Percentiles rank a stretch among this genome's conserved stretches.
These are phyloP conservation scores for Mortierella sp. DNA, from an alignment of 371 early-diverging fungal species.

Conservation along the genomic window DNA sequence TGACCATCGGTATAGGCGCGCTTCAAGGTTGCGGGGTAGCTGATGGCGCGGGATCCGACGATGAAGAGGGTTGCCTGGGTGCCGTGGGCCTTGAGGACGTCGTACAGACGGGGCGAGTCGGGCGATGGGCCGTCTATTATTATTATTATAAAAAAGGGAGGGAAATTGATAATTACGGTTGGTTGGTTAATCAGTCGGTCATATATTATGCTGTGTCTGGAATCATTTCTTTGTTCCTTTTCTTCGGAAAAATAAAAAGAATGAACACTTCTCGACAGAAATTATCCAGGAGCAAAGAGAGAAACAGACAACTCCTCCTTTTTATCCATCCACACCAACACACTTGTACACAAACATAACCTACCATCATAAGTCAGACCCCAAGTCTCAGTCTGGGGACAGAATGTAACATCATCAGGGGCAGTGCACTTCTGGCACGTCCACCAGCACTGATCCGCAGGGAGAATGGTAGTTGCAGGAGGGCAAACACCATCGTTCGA, in stretches of 20 bases:
- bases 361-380: conserved; percentile 50
- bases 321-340: neutral
- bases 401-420: conserved; percentile 61
- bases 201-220: neutral
- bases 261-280: neutral
- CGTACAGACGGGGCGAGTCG: conserved; percentile 60
- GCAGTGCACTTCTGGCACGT: conserved; percentile 41
- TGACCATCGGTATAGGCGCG: conserved; percentile 56
- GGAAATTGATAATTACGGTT: neutral
- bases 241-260: neutral
- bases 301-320: neutral
- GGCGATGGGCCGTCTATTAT: conserved; percentile 42
- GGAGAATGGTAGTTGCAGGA: neutral
- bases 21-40: conserved; percentile 63
- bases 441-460: conserved; percentile 38
- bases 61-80: conserved; percentile 75
- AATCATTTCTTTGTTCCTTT: neutral
- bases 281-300: neutral
- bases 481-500: conserved; percentile 28
- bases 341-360: neutral
- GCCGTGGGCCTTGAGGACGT: conserved; percentile 61
- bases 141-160: neutral
- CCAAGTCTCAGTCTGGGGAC: conserved; percentile 65
- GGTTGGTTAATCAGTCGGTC: neutral
- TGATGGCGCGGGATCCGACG: conserved; percentile 66